A percentile compares a stretch with the other conserved stretches of the same genome.
Evolutionary conservation across 768 basidiomycete species (phyloP).

Genomic region (Panaeolus papilionaceus): DNA sequence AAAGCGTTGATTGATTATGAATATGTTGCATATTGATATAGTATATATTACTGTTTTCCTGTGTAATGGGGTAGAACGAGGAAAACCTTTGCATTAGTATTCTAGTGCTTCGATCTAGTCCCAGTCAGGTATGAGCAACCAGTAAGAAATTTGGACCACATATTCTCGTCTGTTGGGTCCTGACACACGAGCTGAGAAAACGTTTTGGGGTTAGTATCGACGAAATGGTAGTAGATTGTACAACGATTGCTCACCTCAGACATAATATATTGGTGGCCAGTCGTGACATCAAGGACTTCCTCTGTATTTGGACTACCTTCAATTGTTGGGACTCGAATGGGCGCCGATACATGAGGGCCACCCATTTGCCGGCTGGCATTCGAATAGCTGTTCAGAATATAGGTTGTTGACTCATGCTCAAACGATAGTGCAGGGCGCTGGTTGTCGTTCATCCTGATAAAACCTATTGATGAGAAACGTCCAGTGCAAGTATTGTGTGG

Average conservation of each 20-base stretch:
- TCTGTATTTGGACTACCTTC: background rate
- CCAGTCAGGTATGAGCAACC: background rate
- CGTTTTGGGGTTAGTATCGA: background rate
- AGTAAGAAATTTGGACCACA: background rate
- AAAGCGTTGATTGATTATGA: conserved; percentile 44
- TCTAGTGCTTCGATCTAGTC: background rate
- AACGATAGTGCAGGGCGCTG: background rate
- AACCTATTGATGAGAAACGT: background rate
- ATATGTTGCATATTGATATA: background rate
- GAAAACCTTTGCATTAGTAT: background rate
- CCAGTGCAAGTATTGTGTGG: background rate
- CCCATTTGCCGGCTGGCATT: background rate
- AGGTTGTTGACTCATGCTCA: background rate
- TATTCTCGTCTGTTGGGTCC: background rate
- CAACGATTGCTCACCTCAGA: background rate
- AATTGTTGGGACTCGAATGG: background rate
- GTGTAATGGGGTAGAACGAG: background rate
- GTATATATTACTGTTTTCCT: background rate
- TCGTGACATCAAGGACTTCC: background rate
- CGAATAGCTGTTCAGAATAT: background rate
- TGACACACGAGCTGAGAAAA: background rate
- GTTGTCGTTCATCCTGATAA: background rate
- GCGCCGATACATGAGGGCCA: background rate
- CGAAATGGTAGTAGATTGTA: background rate
- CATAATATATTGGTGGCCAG: background rate